Evolutionary conservation across 768 basidiomycete species (phyloP).

Genomic region (Trametes elegans): DNA sequence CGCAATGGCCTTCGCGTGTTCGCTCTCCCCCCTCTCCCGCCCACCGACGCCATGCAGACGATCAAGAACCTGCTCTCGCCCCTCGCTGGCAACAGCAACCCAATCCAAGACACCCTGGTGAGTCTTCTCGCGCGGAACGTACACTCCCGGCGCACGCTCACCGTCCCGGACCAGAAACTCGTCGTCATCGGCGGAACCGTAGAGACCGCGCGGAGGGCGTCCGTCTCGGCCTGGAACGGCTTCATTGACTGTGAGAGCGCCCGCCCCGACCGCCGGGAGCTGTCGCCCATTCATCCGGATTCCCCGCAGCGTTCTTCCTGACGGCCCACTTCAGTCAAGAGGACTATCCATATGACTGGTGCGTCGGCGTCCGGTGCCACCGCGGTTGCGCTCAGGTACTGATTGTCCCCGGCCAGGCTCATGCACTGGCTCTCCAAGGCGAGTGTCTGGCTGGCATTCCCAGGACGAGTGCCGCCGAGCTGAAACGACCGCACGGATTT

Average conservation of each 20-base stretch:
- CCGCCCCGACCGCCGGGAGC: background rate
- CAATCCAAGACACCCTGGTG: constrained; percentile 80
- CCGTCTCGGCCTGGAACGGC: constrained; percentile 84
- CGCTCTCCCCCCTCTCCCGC: constrained; percentile 13
- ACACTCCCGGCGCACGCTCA: background rate
- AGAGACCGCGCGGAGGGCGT: constrained; percentile 79
- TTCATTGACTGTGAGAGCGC: constrained; percentile 74
- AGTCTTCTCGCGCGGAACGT: constrained; percentile 20
- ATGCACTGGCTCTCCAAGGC: constrained; percentile 89
- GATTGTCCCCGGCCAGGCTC: constrained; percentile 48
- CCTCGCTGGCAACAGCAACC: constrained; percentile 52
- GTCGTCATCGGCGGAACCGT: constrained; percentile 90
- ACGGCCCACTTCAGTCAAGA: constrained; percentile 88
- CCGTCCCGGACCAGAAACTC: constrained; percentile 56
- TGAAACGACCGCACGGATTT: constrained; percentile 17
- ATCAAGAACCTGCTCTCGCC: constrained; percentile 73
- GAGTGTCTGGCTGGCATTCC: constrained; percentile 6
- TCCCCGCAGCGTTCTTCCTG: constrained; percentile 70
- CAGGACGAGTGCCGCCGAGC: constrained; percentile 8
- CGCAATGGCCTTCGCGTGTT: constrained; percentile 14
- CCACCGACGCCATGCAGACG: constrained; percentile 52
- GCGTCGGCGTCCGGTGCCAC: constrained; percentile 16
- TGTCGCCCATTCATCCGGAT: constrained; percentile 4
- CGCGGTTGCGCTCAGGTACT: constrained; percentile 15
- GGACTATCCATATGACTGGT: constrained; percentile 88